Evolutionary conservation across 805 yeast genomes (phyloP), one percentile per base, ranked within the genome.

Genomic region (Isabelozyma gotoi): DNA sequence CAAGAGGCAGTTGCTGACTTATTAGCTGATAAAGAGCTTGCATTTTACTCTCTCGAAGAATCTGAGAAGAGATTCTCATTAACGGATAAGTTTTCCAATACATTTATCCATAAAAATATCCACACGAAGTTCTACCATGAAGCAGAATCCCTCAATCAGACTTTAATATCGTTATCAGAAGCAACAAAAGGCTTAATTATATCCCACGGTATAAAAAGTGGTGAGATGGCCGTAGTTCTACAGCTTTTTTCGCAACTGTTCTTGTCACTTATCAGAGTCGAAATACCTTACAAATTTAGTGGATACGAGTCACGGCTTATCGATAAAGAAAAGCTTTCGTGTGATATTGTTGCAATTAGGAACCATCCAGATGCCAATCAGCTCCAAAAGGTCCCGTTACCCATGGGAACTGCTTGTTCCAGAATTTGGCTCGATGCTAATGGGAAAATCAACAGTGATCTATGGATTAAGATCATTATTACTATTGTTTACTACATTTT

Each of bases 231-330:
- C 12, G 63, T 81, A 2, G 56, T 89, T 12, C 57, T 88, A 36
- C 82, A 84, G 41, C 56, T 80, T 27, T 51, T 84, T 14, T 76
- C 82, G 2, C 59, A 66, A 5, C 55, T 62, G 4, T 57, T 62
- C 12, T 49, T 82, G 3, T 57, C 63, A 7, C 48, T 84, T 3
- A 72, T 73, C 3, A 71, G 84, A 36, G 72, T 86, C 17, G 88
- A 86, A 51, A 76, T 76, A 41, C 63, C 74, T 7, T 72, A 78
- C 44, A 72, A 67, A 12, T 71, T 78, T 40, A 71, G 74, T 29
- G 84, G 88, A 10, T 91, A 90, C 57, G 85, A 84, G 33, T 85
- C 96, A 1, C 76, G 96, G 48, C 70, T 80, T 15, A 77, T 87
- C 33, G 95, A 88, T 47, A 79, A 84, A 49, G 80, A 74, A 34